Evolutionary conservation across 495 filamentous ascomycete species (phyloP).

Genomic region (Penicillium soppii): DNA sequence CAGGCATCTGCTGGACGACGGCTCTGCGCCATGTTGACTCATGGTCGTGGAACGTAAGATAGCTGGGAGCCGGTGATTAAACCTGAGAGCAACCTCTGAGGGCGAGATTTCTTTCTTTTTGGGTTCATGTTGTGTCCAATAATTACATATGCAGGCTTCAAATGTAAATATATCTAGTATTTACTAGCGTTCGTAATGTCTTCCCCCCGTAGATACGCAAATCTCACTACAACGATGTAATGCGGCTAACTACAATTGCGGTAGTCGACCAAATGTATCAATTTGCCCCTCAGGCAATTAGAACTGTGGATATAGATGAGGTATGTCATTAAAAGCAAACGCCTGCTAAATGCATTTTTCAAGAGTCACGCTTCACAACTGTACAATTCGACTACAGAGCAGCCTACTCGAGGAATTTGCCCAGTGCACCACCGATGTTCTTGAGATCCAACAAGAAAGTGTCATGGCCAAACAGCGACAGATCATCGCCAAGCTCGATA

Average conservation of each 20-base stretch:
- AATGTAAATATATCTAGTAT: neutral
- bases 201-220: too few species aligned
- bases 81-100: conserved; percentile 15
- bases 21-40: neutral
- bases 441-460: conserved; percentile 93
- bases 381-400: neutral
- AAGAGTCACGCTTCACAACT: conserved; percentile 2
- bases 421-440: conserved; percentile 81
- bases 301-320: neutral
- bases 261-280: neutral
- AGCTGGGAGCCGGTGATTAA: conserved; percentile 12
- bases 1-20: conserved; percentile 16
- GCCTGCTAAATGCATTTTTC: conserved; percentile 10
- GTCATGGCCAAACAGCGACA: conserved; percentile 93
- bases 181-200: too few species aligned
- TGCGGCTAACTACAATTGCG: too few species aligned
- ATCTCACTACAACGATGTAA: too few species aligned
- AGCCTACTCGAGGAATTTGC: conserved; percentile 62
- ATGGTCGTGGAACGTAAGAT: neutral
- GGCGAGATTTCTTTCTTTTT: neutral
- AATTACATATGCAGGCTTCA: neutral
- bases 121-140: neutral
- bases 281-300: neutral
- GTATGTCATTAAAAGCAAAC: conserved; percentile 7
- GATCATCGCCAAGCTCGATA: conserved; percentile 87